Base-by-base conservation (phyloP, 176 grass and related monocot genomes). In the Juncus effusus region DNA sequence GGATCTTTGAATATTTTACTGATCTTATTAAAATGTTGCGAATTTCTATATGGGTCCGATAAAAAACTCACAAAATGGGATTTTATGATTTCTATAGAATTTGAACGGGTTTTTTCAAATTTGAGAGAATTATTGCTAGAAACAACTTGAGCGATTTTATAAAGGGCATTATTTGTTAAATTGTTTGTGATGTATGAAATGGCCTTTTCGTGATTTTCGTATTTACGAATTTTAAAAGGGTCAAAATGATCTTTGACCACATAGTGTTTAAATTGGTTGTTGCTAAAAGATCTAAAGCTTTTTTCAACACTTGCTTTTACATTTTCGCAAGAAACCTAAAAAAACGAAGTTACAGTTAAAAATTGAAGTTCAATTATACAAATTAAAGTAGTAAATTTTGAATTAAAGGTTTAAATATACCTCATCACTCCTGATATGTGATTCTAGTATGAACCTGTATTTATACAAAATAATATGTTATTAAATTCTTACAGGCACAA, bases 401-500 rank as follows among this genome's bases (percentile, higher is more conserved):
- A 59, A 53, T 42, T 56, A 76, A 10, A 58, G 62, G 37, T 40
- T 11, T 63, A 64, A 70, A 81, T 70, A 62, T 71, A 81, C 79
- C 67, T 81, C 72, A 57, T 69, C 64, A 64, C 51, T 76, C 52
- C 79, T 63, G 6, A 76, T 39, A 67, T 57, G 28, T 11, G 64
- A 81, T 63, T 81, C 63, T n/a, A 54, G 72, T 50, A 76, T 13
- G 16, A 62, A 70, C 64, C 79, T 81, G 72, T 53, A 76, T 55
- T 54, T 61, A 62, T 16, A 75, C 11, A 62, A 77, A 45, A 39
- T 36, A 70, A 42, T 63, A 62, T 36, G 61, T 13, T 36, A 67
- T 75, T 75, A 62, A 42, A 54, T 38, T 41, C 44, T 53, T 39
- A 45, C 64, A 36, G 42, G 6, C 49, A 58, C 36, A 65, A 9